Base-by-base conservation (phyloP, 257 asterid genomes). In the Salvia splendens region DNA sequence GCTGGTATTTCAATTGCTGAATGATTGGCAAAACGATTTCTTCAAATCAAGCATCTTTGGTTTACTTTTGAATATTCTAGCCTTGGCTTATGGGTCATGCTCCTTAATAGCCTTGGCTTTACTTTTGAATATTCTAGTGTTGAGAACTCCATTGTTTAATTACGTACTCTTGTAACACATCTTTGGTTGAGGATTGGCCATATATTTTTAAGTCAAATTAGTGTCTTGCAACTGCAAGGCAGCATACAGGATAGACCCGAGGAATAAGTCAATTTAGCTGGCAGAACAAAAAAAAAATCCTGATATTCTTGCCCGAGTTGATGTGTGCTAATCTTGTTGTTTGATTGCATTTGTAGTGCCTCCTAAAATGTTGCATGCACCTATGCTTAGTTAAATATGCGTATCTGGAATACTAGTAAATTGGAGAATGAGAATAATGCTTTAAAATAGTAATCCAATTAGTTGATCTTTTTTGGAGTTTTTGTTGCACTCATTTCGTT, bases 311-410 rank as follows among this genome's bases (percentile, higher is more conserved):
- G 3, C 30, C 30, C 48, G 24, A 57, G 35, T 16, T 33, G 35
- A 38, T 16, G 32, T 66, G 63, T 73, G 50, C 52, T 24, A 67
- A 41, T 47, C 69, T 73, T 67, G 70, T 60, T 32, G 30, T 36
- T 40, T 12, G 50, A 11, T 7, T 41, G 30, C 6, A 20, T 4
- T 12, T 43, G 28, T 67, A 15, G 33, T 46, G 46, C 28, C 67
- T 4, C 41, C 36, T 57, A 47, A 2, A 20, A 56, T 42, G 33
- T 56, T 43, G 5, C 62, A 7, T 58, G 52, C 16, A 48, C 42
- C 71, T 36, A 20, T 17, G 14, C 5, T 48, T 56, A 32, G 8
- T 41, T 63, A 70, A 40, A 53, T 61, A 54, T 52, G 6, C 54
- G 20, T 66, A 47, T 28, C 36, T 48, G 38, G 64, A 60, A n/a